Evolutionary conservation across 352 stramenopile genomes (phyloP), one percentile per base, ranked within the genome.

Genomic region (Phytophthora megakarya): DNA sequence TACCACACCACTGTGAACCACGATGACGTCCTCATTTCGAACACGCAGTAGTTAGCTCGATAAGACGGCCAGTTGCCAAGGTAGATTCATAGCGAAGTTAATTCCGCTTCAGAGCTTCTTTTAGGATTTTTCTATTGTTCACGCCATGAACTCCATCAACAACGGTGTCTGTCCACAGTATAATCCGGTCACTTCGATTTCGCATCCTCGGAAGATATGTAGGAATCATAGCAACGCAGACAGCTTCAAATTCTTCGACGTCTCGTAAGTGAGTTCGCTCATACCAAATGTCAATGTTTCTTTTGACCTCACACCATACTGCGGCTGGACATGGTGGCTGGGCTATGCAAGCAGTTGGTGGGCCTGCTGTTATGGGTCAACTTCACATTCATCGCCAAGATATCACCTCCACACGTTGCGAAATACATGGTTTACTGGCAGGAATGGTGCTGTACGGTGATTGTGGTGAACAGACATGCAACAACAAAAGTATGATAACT

Each of bases 241-340:
- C 39, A 0, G 23, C 50, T 18, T 58, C 50, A 18, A 40, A 58
- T 40, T 61, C 52, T 7, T 33, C 19, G 7, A 12, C 12, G 52
- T 16, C 40, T 45, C 19, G 52, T 26, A 1, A 61, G 52, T 33
- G 40, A 8, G 33, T 57, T 1, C 33, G 49, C 28, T 51, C 15
- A 39, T 61, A 61, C 52, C 52, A 61, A 12, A 61, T 51, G 37
- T 61, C 52, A 25, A 39, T 61, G 11, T 30, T 30, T 9, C 40
- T 4, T 21, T n/a, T 26, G 9, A 25, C 10, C 26, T 61, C 3
- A 2, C 51, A 5, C n/a, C n/a, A n/a, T n/a, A n/a, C n/a, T n/a
- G n/a, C n/a, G n/a, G n/a, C n/a, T n/a, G n/a, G n/a, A n/a, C n/a
- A n/a, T n/a, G n/a, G n/a, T n/a, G n/a, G n/a, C n/a, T 61, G 52